phyloP scores from a whole-genome alignment of 768 basidiomycete species.

The Lentinula guzmanii region DNA sequence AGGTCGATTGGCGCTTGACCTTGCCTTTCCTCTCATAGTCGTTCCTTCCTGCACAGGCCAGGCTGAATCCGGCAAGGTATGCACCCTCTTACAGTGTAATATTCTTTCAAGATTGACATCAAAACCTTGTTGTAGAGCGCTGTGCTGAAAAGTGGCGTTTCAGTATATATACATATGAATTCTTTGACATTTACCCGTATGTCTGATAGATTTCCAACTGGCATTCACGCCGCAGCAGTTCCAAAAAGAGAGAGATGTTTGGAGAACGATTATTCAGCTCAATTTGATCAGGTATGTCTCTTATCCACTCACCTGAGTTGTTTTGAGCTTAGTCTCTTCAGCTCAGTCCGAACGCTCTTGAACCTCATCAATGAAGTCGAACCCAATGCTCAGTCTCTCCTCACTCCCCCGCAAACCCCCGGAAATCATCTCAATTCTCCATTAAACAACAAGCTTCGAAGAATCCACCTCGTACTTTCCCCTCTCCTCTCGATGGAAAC shows the following conservation, averaged over 20 bases:
- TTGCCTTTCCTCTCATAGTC: neutral
- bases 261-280: constrained; percentile 63
- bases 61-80: constrained; percentile 32
- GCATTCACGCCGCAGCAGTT: constrained; percentile 60
- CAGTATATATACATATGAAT: neutral
- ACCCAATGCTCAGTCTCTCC: constrained; percentile 17
- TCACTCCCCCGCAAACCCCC: constrained; percentile 17
- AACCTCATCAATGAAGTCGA: constrained; percentile 35
- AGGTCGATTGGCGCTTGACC: neutral
- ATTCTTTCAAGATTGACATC: neutral
- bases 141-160: constrained; percentile 35
- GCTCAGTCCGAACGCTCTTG: constrained; percentile 54
- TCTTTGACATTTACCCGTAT: neutral
- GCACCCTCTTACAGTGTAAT: neutral
- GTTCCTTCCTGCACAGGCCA: constrained; percentile 21
- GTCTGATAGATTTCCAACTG: constrained; percentile 55
- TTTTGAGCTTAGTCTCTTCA: constrained; percentile 14
- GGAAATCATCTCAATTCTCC: constrained; percentile 8
- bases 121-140: constrained; percentile 31
- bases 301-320: constrained; percentile 3
- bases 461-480: constrained; percentile 34
- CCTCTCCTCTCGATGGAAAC: constrained; percentile 53
- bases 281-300: constrained; percentile 53
- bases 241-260: constrained; percentile 47
- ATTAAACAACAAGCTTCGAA: constrained; percentile 19